Conservation (phyloP, 2,329 filamentous ascomycete genomes). For the Botryotinia globosa region DNA sequence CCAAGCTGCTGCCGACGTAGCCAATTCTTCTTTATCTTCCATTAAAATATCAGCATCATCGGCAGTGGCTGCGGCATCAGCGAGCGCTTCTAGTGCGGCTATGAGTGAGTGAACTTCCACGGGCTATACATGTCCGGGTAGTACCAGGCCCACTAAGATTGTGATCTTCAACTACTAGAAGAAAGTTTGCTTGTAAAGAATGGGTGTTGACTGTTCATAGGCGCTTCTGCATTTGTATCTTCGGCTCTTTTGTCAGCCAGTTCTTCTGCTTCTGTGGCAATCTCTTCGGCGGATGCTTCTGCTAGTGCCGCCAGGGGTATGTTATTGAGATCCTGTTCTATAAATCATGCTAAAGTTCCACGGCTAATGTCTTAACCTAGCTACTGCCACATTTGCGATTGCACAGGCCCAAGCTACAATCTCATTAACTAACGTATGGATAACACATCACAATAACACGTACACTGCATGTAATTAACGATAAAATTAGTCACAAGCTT, state of each 20-base stretch:
- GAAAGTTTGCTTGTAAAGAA: neutral
- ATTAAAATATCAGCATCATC: neutral
- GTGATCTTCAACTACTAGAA: neutral
- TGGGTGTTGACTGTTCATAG: neutral
- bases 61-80: neutral
- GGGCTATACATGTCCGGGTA: neutral
- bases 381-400: neutral
- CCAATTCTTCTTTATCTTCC: neutral
- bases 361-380: neutral
- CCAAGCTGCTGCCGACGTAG: neutral
- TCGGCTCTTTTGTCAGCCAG: neutral
- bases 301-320: neutral
- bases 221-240: neutral
- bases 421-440: neutral
- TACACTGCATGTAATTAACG: neutral
- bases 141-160: neutral
- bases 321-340: accelerated
- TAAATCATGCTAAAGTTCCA: neutral
- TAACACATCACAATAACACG: neutral
- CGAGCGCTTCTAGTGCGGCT: neutral
- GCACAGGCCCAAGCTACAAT: neutral
- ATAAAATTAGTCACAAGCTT: neutral
- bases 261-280: neutral
- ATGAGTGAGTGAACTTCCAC: neutral
- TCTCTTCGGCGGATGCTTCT: neutral